phyloP scores from a whole-genome alignment of 306 rosid genomes.

The Gillenia trifoliata region DNA sequence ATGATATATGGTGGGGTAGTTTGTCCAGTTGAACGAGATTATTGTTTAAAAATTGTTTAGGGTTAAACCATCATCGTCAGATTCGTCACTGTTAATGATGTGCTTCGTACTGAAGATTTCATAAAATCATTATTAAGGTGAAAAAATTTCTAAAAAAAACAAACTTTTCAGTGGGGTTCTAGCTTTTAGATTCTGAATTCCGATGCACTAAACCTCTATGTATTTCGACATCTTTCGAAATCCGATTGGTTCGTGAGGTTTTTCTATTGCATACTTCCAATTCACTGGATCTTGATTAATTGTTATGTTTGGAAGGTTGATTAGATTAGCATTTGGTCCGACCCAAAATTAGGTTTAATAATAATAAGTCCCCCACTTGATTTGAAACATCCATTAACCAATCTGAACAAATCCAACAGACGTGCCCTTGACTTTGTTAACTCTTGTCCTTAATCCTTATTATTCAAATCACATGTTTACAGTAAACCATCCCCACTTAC shows the following conservation, averaged over 20 bases:
- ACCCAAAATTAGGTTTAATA: neutral
- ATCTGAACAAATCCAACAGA: neutral
- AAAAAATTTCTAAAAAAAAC: too few relatives aligned
- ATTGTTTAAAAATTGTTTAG: neutral
- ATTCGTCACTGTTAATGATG: neutral
- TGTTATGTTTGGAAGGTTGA: neutral
- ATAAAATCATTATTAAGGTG: neutral
- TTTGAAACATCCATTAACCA: neutral
- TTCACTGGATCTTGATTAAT: neutral
- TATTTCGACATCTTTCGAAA: neutral
- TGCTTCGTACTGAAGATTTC: slow-evolving; percentile 17
- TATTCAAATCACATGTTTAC: neutral
- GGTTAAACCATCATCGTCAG: neutral
- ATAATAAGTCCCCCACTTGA: neutral
- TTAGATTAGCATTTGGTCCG: neutral
- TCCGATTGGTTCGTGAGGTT: neutral
- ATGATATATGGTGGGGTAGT: slow-evolving; percentile 15
- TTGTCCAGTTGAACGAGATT: slow-evolving; percentile 6
- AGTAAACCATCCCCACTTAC: slow-evolving; percentile 18
- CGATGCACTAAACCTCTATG: neutral
- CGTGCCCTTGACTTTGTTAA: neutral
- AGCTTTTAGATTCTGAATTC: neutral
- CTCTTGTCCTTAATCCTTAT: neutral
- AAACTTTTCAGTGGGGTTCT: neutral
- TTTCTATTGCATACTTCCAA: neutral